Base-by-base conservation (phyloP, 495 filamentous ascomycete species). In the Polyplosphaeria fusca region DNA sequence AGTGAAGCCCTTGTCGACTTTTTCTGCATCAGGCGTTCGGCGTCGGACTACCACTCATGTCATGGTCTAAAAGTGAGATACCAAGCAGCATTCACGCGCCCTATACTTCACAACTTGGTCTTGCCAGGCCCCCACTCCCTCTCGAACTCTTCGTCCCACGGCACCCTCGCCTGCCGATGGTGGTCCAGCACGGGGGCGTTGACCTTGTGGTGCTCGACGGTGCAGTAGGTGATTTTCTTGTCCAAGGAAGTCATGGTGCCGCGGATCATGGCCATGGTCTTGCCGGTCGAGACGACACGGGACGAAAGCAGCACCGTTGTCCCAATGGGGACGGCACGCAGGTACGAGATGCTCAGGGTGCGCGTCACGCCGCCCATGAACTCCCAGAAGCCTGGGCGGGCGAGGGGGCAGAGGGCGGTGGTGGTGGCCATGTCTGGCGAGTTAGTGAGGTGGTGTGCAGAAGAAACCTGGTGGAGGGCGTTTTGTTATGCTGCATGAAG, bases 141-240 rank as follows among this genome's bases (percentile, higher is more conserved):
- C 23, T 62, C 59, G 18, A 43, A 62, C 18, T 62, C 59, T 1
- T 52, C 52, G 67, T 74, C 73, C 71, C 71, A 74, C 0, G 39
- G 38, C 14, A 72, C 43, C 59, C 48, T 67, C 20, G 54, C 58
- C 9, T 46, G 48, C 39, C 70, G 43, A 67, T 74, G 65, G 49
- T 69, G 66, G 46, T 62, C 27, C 39, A 24, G 42, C n/a, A 68
- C 72, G 16, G 74, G 68, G 5, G 73, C 63, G 43, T 68, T 66
- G 5, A 76, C 73, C 52, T 77, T 77, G 58, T 77, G 74, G 59
- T 76, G 74, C 44, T 77, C 74, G 42, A 60, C 69, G 13, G 71
- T 74, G 13, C 60, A 67, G 51, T 71, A 76, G 3, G 68, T 61
- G 0, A 57, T 65, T 39, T 70, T 73, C 2, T 72, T 69, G 49